These are phyloP conservation scores for Prunus salicina DNA, from an alignment of 306 rosid genomes.

Conservation along the genomic window DNA sequence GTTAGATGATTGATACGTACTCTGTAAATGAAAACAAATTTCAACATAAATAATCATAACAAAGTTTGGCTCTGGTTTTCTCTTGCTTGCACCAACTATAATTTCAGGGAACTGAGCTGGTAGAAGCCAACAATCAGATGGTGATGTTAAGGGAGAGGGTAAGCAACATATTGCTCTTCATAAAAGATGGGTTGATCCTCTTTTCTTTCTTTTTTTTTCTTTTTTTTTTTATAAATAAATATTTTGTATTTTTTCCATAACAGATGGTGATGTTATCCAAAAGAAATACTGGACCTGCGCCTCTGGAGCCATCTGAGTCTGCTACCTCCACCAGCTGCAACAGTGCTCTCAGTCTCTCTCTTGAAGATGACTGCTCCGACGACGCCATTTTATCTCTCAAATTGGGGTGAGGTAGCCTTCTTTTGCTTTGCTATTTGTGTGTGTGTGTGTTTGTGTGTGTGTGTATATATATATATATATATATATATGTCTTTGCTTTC, in stretches of 20 bases:
- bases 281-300: too few species aligned
- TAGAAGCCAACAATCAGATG: conserved; percentile 23
- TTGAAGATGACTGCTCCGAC: conserved; percentile 21
- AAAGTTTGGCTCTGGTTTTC: not conserved
- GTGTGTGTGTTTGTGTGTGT: too few species aligned
- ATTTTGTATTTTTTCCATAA: not conserved
- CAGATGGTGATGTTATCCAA: conserved; percentile 26
- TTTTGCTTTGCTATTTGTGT: not conserved
- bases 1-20: conserved; percentile 2
- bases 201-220: too few species aligned
- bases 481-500: too few species aligned
- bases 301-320: conserved; percentile 18
- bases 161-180: not conserved
- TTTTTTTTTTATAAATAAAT: too few species aligned
- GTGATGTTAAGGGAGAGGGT: conserved; percentile 26
- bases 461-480: too few species aligned
- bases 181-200: too few species aligned
- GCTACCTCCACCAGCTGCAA: conserved; percentile 27
- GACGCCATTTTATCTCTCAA: conserved; percentile 6
- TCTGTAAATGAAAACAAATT: not conserved
- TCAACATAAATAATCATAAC: not conserved
- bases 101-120: conserved; percentile 27
- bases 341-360: conserved; percentile 14
- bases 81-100: not conserved
- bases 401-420: not conserved